Conservation (phyloP, 148 eudicot species). For the Talinum fruticosum region DNA sequence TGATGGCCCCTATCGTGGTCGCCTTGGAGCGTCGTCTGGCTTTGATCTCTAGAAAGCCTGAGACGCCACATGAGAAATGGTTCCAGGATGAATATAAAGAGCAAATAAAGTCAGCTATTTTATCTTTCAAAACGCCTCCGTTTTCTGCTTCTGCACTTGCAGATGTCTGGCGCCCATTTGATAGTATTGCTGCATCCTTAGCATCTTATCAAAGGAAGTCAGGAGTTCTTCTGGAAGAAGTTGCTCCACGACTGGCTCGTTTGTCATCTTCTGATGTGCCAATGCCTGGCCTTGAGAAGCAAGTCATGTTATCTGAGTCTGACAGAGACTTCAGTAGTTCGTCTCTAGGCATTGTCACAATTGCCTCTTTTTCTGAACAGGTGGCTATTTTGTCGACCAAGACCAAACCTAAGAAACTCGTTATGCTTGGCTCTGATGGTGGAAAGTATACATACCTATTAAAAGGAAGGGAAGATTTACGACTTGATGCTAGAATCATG, state of each 20-base stretch:
- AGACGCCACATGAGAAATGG: slow-evolving; percentile 97
- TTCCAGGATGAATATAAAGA: slow-evolving; percentile 79
- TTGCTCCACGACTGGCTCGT: slow-evolving; percentile 81
- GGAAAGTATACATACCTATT: slow-evolving; percentile 86
- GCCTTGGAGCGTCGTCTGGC: slow-evolving; percentile 93
- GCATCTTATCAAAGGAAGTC: slow-evolving; percentile 92
- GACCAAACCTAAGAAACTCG: slow-evolving; percentile 93
- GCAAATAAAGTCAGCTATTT: slow-evolving; percentile 63
- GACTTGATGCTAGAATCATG: slow-evolving; percentile 99
- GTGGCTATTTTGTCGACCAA: slow-evolving; percentile 81
- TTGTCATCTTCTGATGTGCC: slow-evolving; percentile 88
- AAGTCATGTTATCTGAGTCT: slow-evolving; percentile 58
- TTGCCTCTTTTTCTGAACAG: slow-evolving; percentile 84
- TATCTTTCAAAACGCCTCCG: slow-evolving; percentile 73
- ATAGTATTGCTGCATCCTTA: slow-evolving; percentile 75
- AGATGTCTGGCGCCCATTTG: slow-evolving; percentile 96
- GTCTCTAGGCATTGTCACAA: slow-evolving; percentile 67
- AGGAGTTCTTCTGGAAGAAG: slow-evolving; percentile 71
- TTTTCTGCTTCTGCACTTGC: slow-evolving; percentile 67
- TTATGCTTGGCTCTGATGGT: slow-evolving; percentile 91
- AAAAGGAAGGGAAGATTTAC: slow-evolving; percentile 97
- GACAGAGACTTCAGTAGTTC: slow-evolving; percentile 38
- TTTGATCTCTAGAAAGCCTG: slow-evolving; percentile 75
- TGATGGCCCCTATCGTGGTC: slow-evolving; percentile 98
- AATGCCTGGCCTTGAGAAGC: slow-evolving; percentile 99